These are phyloP conservation scores for Bacidia rubella DNA, from an alignment of 495 filamentous ascomycete species.

Conservation along the genomic window DNA sequence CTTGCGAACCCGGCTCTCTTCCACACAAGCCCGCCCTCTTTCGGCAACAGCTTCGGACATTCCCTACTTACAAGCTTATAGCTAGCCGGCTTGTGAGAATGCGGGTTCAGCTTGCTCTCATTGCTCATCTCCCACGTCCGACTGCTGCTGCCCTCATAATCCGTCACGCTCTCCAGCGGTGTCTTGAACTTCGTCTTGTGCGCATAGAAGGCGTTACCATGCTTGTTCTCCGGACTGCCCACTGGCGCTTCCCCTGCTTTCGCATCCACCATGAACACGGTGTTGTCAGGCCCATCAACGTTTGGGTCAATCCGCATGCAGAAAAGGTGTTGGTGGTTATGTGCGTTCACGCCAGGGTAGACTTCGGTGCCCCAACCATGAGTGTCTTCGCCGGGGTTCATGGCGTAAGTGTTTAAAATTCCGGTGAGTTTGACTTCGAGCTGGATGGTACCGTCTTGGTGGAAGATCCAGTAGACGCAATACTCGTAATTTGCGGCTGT, in stretches of 20 bases:
- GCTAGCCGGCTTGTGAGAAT: conserved; percentile 72
- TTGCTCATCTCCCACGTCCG: conserved; percentile 91
- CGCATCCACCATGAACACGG: conserved; percentile 72
- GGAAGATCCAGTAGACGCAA: conserved; percentile 86
- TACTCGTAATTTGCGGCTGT: conserved; percentile 98
- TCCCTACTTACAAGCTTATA: conserved; percentile 91
- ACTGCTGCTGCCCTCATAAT: conserved; percentile 68
- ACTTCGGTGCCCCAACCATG: conserved; percentile 89
- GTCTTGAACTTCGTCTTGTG: conserved; percentile 72
- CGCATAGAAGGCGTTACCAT: conserved; percentile 92
- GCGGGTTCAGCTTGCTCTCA: conserved; percentile 66
- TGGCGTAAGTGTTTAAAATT: conserved; percentile 84
- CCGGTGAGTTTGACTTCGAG: conserved; percentile 92
- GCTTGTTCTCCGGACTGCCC: conserved; percentile 70
- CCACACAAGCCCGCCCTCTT: conserved; percentile 76
- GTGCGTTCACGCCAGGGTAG: conserved; percentile 66
- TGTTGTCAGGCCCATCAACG: conserved; percentile 77
- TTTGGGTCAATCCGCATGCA: conserved; percentile 83
- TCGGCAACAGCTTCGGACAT: conserved; percentile 66
- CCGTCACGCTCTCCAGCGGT: conserved; percentile 54
- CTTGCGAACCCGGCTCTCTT: conserved; percentile 86
- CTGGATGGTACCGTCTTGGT: conserved; percentile 87
- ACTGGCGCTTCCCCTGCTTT: conserved; percentile 50
- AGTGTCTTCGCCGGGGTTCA: conserved; percentile 73
- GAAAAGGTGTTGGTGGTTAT: conserved; percentile 94